Conservation (phyloP, 345 rosid genomes). For the Zanthoxylum bungeanum region DNA sequence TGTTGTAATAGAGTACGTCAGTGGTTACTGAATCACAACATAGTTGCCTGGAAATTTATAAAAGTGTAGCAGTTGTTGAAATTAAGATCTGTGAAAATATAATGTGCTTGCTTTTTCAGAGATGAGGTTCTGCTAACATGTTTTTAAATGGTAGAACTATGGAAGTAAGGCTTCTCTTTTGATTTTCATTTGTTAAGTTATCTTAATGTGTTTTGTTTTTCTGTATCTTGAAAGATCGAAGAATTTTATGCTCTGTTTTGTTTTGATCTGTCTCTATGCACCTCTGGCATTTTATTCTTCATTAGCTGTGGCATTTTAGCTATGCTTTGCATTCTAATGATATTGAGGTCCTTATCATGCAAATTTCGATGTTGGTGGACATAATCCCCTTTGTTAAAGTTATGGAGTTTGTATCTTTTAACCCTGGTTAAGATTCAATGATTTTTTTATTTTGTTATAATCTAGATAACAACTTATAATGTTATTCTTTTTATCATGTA, state of each 20-base stretch:
- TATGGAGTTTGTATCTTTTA: neutral
- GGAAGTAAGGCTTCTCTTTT: neutral
- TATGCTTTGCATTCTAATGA: neutral
- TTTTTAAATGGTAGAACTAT: neutral
- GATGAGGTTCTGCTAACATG: neutral
- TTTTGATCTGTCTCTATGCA: neutral
- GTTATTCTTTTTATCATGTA: neutral
- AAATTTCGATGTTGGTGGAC: neutral
- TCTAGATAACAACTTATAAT: neutral
- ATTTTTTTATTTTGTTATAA: neutral
- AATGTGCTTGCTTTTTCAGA: neutral
- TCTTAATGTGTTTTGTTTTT: neutral
- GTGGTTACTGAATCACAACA: neutral
- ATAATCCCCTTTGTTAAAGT: neutral
- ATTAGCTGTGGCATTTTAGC: neutral
- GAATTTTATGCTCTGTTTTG: neutral
- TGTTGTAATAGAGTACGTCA: neutral
- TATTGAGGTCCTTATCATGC: neutral
- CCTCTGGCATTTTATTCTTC: neutral
- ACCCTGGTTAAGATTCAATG: neutral
- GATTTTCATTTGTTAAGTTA: neutral
- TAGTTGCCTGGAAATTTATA: neutral
- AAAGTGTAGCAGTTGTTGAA: neutral
- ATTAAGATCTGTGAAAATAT: neutral
- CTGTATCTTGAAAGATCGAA: neutral